Conservation (phyloP, 2,329 filamentous ascomycete species). For the Blastomyces emzantsi region DNA sequence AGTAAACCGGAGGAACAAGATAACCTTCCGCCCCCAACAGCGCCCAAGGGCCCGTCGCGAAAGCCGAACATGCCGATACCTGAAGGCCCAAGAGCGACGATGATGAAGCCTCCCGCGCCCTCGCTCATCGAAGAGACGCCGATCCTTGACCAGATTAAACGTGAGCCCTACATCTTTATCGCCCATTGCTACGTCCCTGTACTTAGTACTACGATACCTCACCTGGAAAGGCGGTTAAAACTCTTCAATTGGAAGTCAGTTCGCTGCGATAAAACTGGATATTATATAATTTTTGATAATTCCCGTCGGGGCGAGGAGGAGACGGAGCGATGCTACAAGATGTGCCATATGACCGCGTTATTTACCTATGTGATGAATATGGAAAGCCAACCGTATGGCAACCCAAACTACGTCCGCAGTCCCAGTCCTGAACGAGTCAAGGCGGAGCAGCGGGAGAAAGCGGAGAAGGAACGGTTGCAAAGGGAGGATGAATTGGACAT, state of each 20-base stretch:
- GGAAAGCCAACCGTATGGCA: constrained; percentile 65
- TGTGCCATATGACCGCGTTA: constrained; percentile 70
- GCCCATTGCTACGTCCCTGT: constrained; percentile 80
- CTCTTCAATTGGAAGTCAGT: constrained; percentile 74
- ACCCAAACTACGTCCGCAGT: constrained; percentile 51
- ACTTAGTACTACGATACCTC: constrained; percentile 71
- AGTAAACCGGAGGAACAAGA: constrained; percentile 21
- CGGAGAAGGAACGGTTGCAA: constrained; percentile 56
- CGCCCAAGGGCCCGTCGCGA: constrained; percentile 73
- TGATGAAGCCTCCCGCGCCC: constrained; percentile 30
- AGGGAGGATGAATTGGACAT: constrained; percentile 72
- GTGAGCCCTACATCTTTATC: constrained; percentile 84
- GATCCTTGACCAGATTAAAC: constrained; percentile 60
- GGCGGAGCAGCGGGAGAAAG: constrained; percentile 48
- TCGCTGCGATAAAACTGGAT: constrained; percentile 73
- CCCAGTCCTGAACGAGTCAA: constrained; percentile 37
- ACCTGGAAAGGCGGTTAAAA: constrained; percentile 83
- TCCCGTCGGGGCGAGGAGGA: constrained; percentile 67
- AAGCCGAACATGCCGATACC: constrained; percentile 21
- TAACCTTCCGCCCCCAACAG: constrained; percentile 61
- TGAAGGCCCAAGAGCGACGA: constrained; percentile 29
- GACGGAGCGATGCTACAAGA: constrained; percentile 67
- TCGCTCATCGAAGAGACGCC: constrained; percentile 56
- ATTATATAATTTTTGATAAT: constrained; percentile 85
- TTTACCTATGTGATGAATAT: constrained; percentile 93